Conservation (phyloP, 257 asterid genomes). For the Solanum etuberosum region DNA sequence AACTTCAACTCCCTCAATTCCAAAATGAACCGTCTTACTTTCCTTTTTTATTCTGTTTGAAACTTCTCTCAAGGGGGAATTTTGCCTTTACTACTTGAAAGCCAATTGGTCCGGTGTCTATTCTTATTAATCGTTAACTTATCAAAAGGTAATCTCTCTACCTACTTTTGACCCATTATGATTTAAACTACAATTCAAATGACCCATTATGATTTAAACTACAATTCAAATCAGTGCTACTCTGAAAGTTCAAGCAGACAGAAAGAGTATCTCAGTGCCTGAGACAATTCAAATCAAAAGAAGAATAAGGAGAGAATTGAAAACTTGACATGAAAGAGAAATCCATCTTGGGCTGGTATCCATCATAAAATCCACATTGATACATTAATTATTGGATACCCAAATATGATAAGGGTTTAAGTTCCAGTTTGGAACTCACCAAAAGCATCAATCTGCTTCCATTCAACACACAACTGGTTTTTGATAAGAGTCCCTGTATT, state of each 20-base stretch:
- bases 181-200: background rate
- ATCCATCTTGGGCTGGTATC: background rate
- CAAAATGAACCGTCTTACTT: background rate
- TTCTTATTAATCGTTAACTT: background rate
- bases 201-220: background rate
- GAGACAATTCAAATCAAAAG: background rate
- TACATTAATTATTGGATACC: background rate
- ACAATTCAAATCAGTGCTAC: background rate
- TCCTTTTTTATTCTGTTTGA: background rate
- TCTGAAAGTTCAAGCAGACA: background rate
- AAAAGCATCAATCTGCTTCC: conserved; percentile 80
- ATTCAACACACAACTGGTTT: conserved; percentile 54
- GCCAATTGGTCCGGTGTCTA: background rate
- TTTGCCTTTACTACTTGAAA: background rate
- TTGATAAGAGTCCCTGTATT: conserved; percentile 46
- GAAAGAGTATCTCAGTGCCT: background rate
- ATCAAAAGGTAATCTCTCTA: background rate
- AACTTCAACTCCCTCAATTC: background rate
- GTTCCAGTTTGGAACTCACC: conserved; percentile 49
- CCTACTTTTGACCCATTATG: background rate
- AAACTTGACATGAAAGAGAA: background rate
- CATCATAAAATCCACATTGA: background rate
- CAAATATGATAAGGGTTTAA: background rate
- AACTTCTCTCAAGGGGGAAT: background rate
- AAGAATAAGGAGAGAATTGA: background rate